A percentile compares a stretch with the other conserved stretches of the same genome.
Conservation (phyloP, 2,329 filamentous ascomycete species). For the Davidsoniella australis region DNA sequence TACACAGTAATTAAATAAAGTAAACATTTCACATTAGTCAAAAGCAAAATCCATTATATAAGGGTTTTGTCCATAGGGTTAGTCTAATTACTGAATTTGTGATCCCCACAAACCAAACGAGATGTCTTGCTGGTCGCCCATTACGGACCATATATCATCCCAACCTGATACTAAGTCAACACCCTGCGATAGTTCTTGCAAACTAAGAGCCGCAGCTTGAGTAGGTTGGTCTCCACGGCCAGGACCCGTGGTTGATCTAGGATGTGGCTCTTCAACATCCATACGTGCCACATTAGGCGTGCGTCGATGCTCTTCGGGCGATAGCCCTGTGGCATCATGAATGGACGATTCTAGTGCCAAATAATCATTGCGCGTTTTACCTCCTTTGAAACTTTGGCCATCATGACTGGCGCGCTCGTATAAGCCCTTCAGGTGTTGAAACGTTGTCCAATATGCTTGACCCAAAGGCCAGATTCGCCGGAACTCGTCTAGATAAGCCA, state of each 20-base stretch:
- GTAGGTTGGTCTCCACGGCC: background rate
- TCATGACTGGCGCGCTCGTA: slow-evolving; percentile 6
- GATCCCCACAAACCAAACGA: background rate
- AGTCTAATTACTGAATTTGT: too few species aligned
- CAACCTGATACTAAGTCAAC: slow-evolving; percentile 5
- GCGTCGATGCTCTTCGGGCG: background rate
- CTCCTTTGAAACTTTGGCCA: slow-evolving; percentile 2
- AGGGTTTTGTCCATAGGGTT: too few species aligned
- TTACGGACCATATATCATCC: slow-evolving; percentile 9
- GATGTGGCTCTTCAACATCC: background rate
- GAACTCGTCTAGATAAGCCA: slow-evolving; percentile 2
- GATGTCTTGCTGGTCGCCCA: slow-evolving; percentile 4
- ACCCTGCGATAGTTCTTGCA: background rate
- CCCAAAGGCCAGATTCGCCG: slow-evolving; percentile 3
- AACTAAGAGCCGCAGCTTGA: background rate
- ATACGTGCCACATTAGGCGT: slow-evolving; percentile 5
- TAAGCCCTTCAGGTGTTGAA: background rate
- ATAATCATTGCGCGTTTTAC: slow-evolving; percentile 9
- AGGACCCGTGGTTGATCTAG: too few species aligned
- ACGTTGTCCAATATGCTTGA: slow-evolving; percentile 4
- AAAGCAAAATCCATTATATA: background rate
- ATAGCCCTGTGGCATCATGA: slow-evolving; percentile 7
- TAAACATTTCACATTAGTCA: background rate
- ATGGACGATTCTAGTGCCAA: slow-evolving; percentile 7
- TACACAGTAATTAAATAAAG: slow-evolving; percentile 16